phyloP scores from a whole-genome alignment of 2,329 filamentous ascomycete species.

The Penicillium expansum region DNA sequence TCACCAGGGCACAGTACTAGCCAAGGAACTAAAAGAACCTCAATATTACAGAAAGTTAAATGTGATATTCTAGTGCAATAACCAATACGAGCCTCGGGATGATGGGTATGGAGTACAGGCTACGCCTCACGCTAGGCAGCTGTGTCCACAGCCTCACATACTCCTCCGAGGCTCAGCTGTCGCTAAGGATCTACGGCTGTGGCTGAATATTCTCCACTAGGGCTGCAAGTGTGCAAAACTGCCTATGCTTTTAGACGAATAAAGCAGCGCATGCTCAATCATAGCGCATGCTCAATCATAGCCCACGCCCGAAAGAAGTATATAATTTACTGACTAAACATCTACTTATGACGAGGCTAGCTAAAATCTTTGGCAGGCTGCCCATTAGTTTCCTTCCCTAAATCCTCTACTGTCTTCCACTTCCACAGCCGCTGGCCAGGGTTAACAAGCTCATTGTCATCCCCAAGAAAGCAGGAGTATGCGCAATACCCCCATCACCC shows the following conservation, averaged over 20 bases:
- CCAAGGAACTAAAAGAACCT: too few species aligned
- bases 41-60: too few species aligned
- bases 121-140: background rate
- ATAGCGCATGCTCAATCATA: too few species aligned
- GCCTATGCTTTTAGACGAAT: too few species aligned
- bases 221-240: too few species aligned
- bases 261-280: too few species aligned
- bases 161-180: background rate
- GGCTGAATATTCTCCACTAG: too few species aligned
- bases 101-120: background rate
- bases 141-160: background rate
- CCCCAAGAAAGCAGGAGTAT: conserved; percentile 27
- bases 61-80: background rate
- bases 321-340: too few species aligned
- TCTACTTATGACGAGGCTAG: conserved; percentile 15
- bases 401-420: conserved; percentile 31
- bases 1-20: background rate
- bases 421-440: conserved; percentile 28
- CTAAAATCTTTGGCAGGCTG: conserved; percentile 23
- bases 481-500: too few species aligned
- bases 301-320: background rate
- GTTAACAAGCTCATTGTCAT: conserved; percentile 33
- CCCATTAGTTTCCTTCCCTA: conserved; percentile 27
- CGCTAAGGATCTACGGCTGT: too few species aligned
- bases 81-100: background rate